A percentile compares a stretch with the other conserved stretches of the same genome.
Conservation (phyloP, 345 rosid genomes). For the Streptanthus diversifolius region DNA sequence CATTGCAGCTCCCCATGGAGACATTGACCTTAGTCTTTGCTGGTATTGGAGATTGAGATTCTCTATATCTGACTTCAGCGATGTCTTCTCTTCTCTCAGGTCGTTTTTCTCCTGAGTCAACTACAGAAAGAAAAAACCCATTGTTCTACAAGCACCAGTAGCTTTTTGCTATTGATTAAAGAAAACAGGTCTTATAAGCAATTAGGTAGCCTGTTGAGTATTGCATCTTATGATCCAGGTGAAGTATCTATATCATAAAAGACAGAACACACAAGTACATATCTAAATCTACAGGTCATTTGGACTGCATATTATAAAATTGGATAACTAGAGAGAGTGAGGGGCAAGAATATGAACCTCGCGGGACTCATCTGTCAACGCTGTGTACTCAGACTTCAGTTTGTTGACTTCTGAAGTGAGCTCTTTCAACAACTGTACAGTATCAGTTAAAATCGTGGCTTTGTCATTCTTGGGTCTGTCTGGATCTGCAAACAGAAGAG, state of each 20-base stretch:
- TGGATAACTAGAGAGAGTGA: not conserved
- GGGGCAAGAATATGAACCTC: slow-evolving; percentile 53
- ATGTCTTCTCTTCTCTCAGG: slow-evolving; percentile 78
- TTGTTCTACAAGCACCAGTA: not conserved
- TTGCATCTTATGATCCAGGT: not conserved
- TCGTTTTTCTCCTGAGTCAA: slow-evolving; percentile 85
- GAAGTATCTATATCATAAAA: not conserved
- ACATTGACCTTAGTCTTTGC: slow-evolving; percentile 58
- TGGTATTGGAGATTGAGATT: slow-evolving; percentile 70
- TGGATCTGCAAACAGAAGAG: slow-evolving; percentile 52
- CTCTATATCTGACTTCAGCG: slow-evolving; percentile 68
- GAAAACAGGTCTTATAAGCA: not conserved
- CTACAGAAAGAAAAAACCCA: slow-evolving; percentile 33
- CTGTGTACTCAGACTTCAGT: slow-evolving; percentile 62
- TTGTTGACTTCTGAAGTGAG: slow-evolving; percentile 70
- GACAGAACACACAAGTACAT: not conserved
- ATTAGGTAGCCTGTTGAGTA: not conserved
- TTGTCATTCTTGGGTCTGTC: slow-evolving; percentile 88
- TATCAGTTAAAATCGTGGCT: slow-evolving; percentile 71
- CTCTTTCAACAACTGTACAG: slow-evolving; percentile 79
- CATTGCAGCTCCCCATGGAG: slow-evolving; percentile 66
- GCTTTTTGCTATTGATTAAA: not conserved
- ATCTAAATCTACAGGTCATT: not conserved
- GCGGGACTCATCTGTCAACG: slow-evolving; percentile 70
- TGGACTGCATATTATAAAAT: not conserved